These are phyloP conservation scores for Capsicum pubescens DNA, from an alignment of 257 asterid genomes.

Conservation along the genomic window DNA sequence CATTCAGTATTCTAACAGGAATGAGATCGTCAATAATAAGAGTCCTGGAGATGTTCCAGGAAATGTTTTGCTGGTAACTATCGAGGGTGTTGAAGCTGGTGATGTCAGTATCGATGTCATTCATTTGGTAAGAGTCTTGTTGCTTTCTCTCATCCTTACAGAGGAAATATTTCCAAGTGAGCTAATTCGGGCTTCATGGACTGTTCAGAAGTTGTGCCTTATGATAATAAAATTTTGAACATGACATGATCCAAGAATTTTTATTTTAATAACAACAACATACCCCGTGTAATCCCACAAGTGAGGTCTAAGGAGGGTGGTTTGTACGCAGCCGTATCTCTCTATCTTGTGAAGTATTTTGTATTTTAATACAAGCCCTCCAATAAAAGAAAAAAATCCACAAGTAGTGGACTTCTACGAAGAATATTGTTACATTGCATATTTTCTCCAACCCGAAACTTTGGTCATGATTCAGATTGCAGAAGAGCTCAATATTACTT, in stretches of 20 bases:
- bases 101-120: conserved; percentile 90
- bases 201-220: conserved; percentile 7
- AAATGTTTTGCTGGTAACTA: conserved; percentile 80
- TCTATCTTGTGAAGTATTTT: background rate
- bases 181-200: conserved; percentile 17
- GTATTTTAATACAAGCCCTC: conserved; percentile 4
- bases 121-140: conserved; percentile 64
- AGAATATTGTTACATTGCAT: background rate
- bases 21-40: conserved; percentile 82
- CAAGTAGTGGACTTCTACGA: conserved; percentile 1
- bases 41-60: conserved; percentile 87
- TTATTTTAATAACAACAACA: too few relatives aligned
- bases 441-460: background rate
- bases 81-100: conserved; percentile 86
- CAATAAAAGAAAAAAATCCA: background rate
- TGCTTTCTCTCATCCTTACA: background rate
- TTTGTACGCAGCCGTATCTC: too few relatives aligned
- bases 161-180: background rate
- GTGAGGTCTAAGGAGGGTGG: too few relatives aligned
- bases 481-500: conserved; percentile 26
- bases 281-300: too few relatives aligned
- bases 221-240: conserved; percentile 20
- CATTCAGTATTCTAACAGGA: conserved; percentile 82
- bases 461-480: background rate
- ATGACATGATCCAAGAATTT: background rate